Conservation (phyloP, 1,284 basidiomycete species). For the Leccinum cinnamomeum region DNA sequence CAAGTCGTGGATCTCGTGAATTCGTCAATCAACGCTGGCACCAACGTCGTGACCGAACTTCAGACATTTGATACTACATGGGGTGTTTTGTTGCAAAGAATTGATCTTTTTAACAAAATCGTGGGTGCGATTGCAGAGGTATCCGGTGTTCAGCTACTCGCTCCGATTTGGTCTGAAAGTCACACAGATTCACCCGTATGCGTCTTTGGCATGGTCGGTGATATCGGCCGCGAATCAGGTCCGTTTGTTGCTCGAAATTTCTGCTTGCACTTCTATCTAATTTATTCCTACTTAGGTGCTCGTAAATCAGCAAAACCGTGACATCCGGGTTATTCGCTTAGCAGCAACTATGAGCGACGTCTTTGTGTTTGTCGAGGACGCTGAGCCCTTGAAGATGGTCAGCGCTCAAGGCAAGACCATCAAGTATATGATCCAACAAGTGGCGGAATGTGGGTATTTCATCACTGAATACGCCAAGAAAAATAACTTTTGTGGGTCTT, state of each 20-base stretch:
- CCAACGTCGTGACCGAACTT: not conserved
- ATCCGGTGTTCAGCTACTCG: not conserved
- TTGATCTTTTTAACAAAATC: conserved; percentile 14
- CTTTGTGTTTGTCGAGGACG: conserved; percentile 18
- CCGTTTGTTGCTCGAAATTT: not conserved
- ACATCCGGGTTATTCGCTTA: conserved; percentile 14
- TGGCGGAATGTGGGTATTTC: conserved; percentile 31
- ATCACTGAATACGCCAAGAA: conserved; percentile 26
- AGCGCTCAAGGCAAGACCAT: conserved; percentile 9
- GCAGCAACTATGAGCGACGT: conserved; percentile 14
- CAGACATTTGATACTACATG: conserved; percentile 23
- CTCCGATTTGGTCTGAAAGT: not conserved
- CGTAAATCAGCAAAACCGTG: conserved; percentile 18
- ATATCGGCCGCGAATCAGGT: conserved; percentile 25
- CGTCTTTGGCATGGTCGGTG: conserved; percentile 24
- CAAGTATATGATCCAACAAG: conserved; percentile 18
- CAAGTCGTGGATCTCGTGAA: not conserved
- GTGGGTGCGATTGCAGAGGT: conserved; percentile 18
- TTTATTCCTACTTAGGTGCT: conserved; percentile 16
- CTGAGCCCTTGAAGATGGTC: conserved; percentile 10
- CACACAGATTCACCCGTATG: conserved; percentile 21
- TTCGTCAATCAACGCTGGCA: not conserved
- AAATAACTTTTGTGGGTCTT: conserved; percentile 21
- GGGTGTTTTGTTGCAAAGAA: conserved; percentile 17
- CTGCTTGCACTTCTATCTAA: not conserved